Evolutionary conservation across 768 basidiomycete genomes (phyloP).

Genomic region (Clathrus columnatus): DNA sequence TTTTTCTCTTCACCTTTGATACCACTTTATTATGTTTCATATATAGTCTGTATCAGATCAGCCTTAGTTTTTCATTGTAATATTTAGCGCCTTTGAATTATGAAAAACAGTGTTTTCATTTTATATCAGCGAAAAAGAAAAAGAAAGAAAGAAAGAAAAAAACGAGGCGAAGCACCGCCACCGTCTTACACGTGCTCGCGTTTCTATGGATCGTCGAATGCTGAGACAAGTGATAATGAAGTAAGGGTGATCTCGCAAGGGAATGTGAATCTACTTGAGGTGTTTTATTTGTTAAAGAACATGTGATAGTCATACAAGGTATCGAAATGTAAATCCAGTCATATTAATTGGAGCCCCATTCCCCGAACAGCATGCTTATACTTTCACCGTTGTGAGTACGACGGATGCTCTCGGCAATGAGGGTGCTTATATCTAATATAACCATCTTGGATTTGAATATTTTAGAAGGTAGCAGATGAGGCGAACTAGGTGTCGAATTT

Average conservation of each 20-base stretch:
- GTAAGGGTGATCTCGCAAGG: background rate
- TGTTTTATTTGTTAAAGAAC: background rate
- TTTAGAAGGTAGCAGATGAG: conserved; percentile 21
- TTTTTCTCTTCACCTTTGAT: background rate
- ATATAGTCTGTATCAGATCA: background rate
- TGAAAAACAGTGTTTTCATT: background rate
- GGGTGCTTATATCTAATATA: conserved; percentile 84
- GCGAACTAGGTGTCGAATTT: conserved; percentile 10
- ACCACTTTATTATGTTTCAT: background rate
- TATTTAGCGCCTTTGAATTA: background rate
- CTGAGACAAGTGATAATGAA: background rate
- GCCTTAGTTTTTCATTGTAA: background rate
- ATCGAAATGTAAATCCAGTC: background rate
- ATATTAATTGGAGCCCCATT: conserved; percentile 36
- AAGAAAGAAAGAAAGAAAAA: background rate
- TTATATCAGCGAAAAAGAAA: background rate
- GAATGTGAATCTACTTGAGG: background rate
- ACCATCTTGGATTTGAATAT: conserved; percentile 62
- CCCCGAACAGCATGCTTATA: conserved; percentile 80
- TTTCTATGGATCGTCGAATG: background rate
- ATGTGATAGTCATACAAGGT: conserved; percentile 8
- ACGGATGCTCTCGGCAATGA: conserved; percentile 92
- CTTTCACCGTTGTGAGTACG: conserved; percentile 92
- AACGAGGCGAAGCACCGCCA: background rate
- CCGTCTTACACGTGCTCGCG: background rate